Evolutionary conservation across 1,139 yeast genomes (phyloP), one percentile per base, ranked within the genome.

Genomic region (Debaryomycetaceae sp.): DNA sequence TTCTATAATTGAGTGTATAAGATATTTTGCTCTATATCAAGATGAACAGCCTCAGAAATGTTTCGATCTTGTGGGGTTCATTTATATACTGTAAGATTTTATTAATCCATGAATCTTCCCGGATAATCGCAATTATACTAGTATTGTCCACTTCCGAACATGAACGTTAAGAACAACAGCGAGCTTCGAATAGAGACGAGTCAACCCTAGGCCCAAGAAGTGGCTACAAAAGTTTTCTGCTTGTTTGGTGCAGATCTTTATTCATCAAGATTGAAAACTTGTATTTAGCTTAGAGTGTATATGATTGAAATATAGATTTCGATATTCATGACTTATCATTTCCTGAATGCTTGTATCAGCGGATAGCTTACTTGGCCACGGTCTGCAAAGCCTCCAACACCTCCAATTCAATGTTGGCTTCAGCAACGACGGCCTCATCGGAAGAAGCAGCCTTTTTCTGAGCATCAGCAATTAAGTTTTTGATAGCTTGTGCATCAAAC

Each of bases 341-440:
- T 45, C 41, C 39, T 39, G 38, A 41, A 45, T 42, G 39, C 39
- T 40, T 42, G 38, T 40, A 42, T 35, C 41, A 36, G 22, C 17
- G 33, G 24, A 35, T 27, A 39, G 49, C 52, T 68, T 83, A 88
- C 76, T 90, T 90, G 66, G 95, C 91, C 68, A 87, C 87, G 57
- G 85, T 81, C 68, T 87, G 86, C 69, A 93, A 80, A 62, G 97
- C 95, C 81, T 91, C 97, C 66, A 93, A 84, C 48, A 93, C 97
- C 75, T 93, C 97, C 67, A 93, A 79, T 78, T 91, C 95, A 65
- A 93, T 88, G 68, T 84, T 83, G 59, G 98, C 99, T 75, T 88
- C 96, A 56, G 97, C 96, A 60, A 95, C 95, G 53, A 83, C 88
- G 49, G 76, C 81, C 74, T 87, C 97, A 58, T 87, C 97, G 45